Evolutionary conservation across 805 yeast species (phyloP), one percentile per base, ranked within the genome.

Genomic region (Ogataea nonfermentans): DNA sequence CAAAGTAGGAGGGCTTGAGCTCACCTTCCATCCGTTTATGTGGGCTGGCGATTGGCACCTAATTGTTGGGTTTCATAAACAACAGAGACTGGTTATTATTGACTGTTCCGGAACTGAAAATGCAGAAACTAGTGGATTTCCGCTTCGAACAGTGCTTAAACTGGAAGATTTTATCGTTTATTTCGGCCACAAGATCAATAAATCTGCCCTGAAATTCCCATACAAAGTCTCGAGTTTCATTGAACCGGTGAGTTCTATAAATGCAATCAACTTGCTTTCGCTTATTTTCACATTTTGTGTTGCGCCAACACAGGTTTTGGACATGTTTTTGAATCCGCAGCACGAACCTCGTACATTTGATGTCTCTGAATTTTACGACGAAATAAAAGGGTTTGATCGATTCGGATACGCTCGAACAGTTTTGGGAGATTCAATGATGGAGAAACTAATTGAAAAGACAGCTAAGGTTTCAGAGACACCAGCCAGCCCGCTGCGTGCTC

Each of bases 21-120:
- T 60, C 15, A 40, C 53, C 7, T 51, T 62, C 30, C 62, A 57
- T 34, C 67, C 67, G 3, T 60, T 63, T 25, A 37, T 32, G 13
- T 59, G 60, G 59, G 48, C 47, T 9, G 50, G 51, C 17, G 52
- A 58, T 27, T 63, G 66, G 66, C 64, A 63, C 43, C 39, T 63
- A 13, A 65, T 63, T 1, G 41, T 62, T 15, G 63, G 57, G 14
- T 55, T 62, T 31, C 47, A 46, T 24, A 35, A 48, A 8, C 38
- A 40, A 22, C 47, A 49, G 19, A 57, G 53, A 32, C 43, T 62
- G 10, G 49, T 62, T 3, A 35, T 62, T 12, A 34, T 62, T 6
- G 44, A 62, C 40, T 62, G 66, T 38, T 53, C 61, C 2, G 24
- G 25, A 9, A 6, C 10, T 9, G 13, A 14, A 4, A 16, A 29